phyloP scores from a whole-genome alignment of 441 rosid species.

The Eutrema salsugineum region DNA sequence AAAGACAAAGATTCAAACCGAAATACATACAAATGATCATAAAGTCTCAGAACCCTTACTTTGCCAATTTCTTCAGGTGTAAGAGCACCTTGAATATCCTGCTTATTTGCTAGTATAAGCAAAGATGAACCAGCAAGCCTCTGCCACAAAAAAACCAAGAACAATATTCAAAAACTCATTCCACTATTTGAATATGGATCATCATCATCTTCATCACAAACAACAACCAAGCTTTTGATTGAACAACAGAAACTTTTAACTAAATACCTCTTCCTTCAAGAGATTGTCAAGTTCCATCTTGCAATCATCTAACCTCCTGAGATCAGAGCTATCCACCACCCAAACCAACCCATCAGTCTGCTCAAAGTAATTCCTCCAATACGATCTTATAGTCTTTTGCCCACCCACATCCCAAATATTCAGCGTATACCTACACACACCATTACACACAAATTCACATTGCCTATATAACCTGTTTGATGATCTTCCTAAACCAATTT shows the following conservation, averaged over 20 bases:
- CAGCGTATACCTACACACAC: slow-evolving; percentile 67
- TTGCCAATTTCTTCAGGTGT: slow-evolving; percentile 80
- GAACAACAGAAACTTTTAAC: background rate
- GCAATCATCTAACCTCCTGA: slow-evolving; percentile 91
- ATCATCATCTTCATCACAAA: background rate
- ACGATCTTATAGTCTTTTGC: slow-evolving; percentile 91
- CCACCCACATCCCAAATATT: slow-evolving; percentile 99
- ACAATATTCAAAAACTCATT: background rate
- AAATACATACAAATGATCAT: no score
- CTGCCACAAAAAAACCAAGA: slow-evolving; percentile 40
- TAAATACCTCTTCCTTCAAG: slow-evolving; percentile 83
- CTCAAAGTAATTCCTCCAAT: slow-evolving; percentile 98
- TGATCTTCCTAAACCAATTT: background rate
- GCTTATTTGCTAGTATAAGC: slow-evolving; percentile 85
- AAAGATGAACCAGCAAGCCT: slow-evolving; percentile 90
- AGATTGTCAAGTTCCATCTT: slow-evolving; percentile 89
- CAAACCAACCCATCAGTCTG: slow-evolving; percentile 97
- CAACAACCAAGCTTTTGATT: background rate
- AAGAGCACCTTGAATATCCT: slow-evolving; percentile 89
- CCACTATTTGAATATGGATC: background rate
- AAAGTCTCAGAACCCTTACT: slow-evolving; percentile 35
- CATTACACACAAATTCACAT: no score
- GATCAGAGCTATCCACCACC: slow-evolving; percentile 98
- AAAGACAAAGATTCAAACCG: background rate
- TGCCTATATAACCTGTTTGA: slow-evolving; percentile 9